Conservation (phyloP, 805 yeast species). For the Starmerella geochares region DNA sequence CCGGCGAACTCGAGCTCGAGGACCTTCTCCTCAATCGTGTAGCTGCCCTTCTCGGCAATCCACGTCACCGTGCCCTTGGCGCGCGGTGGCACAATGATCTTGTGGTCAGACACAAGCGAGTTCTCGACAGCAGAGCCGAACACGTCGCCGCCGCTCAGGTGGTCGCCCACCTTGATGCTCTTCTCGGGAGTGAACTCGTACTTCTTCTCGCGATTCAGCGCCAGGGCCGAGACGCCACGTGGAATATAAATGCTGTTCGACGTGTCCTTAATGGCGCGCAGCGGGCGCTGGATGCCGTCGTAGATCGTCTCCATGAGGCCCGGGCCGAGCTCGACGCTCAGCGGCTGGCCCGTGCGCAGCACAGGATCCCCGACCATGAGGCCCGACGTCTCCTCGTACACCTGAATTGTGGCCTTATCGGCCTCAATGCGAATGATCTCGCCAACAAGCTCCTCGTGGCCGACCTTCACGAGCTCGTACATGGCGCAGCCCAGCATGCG, state of each 20-base stretch:
- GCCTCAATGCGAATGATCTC: slow-evolving; percentile 95
- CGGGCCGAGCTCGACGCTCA: slow-evolving; percentile 97
- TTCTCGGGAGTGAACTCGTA: slow-evolving; percentile 78
- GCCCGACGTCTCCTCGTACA: slow-evolving; percentile 98
- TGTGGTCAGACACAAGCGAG: slow-evolving; percentile 84
- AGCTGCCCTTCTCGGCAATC: slow-evolving; percentile 82
- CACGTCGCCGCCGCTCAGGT: slow-evolving; percentile 95
- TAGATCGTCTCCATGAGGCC: slow-evolving; percentile 98
- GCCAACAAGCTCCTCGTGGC: slow-evolving; percentile 94
- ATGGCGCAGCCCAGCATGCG: slow-evolving; percentile 99
- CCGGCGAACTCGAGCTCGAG: slow-evolving; percentile 95
- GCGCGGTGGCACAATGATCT: slow-evolving; percentile 91
- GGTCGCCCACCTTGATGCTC: slow-evolving; percentile 79
- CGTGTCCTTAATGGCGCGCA: slow-evolving; percentile 77
- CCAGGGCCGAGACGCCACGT: slow-evolving; percentile 96
- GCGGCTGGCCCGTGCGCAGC: slow-evolving; percentile 95
- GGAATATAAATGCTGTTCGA: slow-evolving; percentile 94
- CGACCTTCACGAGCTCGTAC: slow-evolving; percentile 97
- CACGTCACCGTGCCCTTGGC: slow-evolving; percentile 94
- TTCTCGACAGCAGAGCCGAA: slow-evolving; percentile 90
- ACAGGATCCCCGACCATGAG: slow-evolving; percentile 99
- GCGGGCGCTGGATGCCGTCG: slow-evolving; percentile 99
- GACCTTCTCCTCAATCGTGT: slow-evolving; percentile 78
- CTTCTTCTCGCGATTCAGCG: slow-evolving; percentile 69
- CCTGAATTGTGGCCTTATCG: slow-evolving; percentile 97